Conservation (phyloP, 2,329 filamentous ascomycete genomes). For the Fusarium bactridioides region DNA sequence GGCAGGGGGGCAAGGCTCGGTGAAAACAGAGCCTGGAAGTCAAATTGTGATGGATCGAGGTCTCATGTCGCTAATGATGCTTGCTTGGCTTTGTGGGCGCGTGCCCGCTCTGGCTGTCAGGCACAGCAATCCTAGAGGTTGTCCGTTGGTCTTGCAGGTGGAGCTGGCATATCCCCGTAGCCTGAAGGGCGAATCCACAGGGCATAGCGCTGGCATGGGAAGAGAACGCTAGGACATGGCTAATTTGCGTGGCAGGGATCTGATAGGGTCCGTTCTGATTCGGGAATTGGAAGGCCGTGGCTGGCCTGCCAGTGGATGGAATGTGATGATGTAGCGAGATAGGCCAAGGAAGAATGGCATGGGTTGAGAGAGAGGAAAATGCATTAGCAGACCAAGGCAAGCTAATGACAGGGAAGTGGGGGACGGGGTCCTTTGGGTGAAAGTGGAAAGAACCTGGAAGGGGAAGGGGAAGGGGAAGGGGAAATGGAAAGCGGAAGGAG, state of each 20-base stretch:
- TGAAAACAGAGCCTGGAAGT: neutral
- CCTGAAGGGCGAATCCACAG: constrained; percentile 1
- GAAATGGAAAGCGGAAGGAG: constrained; percentile 6
- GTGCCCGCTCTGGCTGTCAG: constrained; percentile 34
- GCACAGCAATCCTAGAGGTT: constrained; percentile 31
- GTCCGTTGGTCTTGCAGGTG: constrained; percentile 13
- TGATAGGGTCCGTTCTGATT: constrained; percentile 27
- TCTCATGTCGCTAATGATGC: constrained; percentile 20
- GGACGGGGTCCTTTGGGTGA: neutral
- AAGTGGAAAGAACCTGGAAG: constrained; percentile 11
- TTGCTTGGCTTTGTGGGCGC: constrained; percentile 25
- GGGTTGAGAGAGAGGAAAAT: constrained; percentile 1
- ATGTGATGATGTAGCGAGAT: constrained; percentile 37
- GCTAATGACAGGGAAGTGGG: constrained; percentile 10
- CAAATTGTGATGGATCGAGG: constrained; percentile 34
- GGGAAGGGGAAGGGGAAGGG: neutral
- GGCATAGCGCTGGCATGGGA: constrained; percentile 24
- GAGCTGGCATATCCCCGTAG: constrained; percentile 7
- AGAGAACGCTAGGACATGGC: constrained; percentile 15
- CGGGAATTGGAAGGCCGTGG: constrained; percentile 23
- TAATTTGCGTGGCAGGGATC: constrained; percentile 31
- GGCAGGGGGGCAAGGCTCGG: neutral
- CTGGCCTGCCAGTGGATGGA: constrained; percentile 32
- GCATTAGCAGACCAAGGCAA: neutral
- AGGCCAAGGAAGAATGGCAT: constrained; percentile 25